Conservation (phyloP, 306 rosid genomes). For the Medicago arabica region DNA sequence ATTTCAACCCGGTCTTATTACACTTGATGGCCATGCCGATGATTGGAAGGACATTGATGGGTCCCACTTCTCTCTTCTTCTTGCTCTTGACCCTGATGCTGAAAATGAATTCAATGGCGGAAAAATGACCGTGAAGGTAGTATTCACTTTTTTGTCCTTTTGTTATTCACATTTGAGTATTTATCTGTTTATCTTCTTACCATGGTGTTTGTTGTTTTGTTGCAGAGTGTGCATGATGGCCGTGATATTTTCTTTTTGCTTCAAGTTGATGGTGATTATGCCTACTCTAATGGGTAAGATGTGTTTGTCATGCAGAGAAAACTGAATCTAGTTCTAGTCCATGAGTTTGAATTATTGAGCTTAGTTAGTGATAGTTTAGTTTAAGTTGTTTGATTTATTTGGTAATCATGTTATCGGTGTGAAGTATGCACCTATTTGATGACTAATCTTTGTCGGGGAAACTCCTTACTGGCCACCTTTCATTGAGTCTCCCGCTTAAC, state of each 20-base stretch:
- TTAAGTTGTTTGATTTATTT: background rate
- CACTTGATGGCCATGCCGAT: constrained; percentile 89
- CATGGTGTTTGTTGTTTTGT: constrained; percentile 14
- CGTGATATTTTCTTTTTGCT: constrained; percentile 79
- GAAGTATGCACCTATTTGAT: background rate
- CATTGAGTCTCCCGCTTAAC: background rate
- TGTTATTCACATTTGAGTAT: background rate
- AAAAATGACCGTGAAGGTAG: constrained; percentile 81
- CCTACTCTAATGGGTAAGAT: constrained; percentile 76
- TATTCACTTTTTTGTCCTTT: background rate
- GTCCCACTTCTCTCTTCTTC: constrained; percentile 78
- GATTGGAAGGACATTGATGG: constrained; percentile 91
- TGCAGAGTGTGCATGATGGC: constrained; percentile 91
- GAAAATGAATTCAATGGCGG: constrained; percentile 79
- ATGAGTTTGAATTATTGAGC: background rate
- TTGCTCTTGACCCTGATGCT: constrained; percentile 82
- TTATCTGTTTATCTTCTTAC: too few relatives aligned
- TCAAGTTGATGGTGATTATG: constrained; percentile 80
- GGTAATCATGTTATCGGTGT: background rate
- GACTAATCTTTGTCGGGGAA: background rate
- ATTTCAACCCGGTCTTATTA: constrained; percentile 71
- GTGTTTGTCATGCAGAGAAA: constrained; percentile 11
- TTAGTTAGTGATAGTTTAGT: background rate
- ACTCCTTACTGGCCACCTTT: background rate
- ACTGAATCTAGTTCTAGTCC: background rate